These are phyloP conservation scores for Coriaria nepalensis DNA, from an alignment of 306 rosid genomes.

Conservation along the genomic window DNA sequence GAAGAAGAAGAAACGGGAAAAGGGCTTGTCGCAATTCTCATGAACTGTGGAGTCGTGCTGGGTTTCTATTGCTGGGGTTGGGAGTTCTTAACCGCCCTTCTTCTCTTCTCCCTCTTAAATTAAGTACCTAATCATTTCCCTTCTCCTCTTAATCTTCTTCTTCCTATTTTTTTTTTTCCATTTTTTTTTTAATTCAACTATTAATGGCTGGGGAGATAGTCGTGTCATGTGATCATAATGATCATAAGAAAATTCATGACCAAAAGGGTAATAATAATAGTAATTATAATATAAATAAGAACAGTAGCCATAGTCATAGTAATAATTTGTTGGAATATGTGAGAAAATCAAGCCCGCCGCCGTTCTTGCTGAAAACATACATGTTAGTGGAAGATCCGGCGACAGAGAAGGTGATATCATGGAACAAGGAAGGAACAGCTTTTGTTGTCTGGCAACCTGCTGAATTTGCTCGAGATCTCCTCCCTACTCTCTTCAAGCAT, in stretches of 20 bases:
- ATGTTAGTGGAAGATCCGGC: conserved; percentile 73
- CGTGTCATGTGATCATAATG: too few species aligned
- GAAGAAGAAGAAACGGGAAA: conserved; percentile 4
- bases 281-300: too few species aligned
- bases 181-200: too few species aligned
- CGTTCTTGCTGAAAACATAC: conserved; percentile 79
- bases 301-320: not conserved
- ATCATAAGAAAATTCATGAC: too few species aligned
- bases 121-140: too few species aligned
- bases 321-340: conserved; percentile 44
- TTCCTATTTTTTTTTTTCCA: too few species aligned
- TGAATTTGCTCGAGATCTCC: conserved; percentile 87
- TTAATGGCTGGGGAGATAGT: too few species aligned
- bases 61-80: conserved; percentile 99
- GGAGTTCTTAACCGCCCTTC: conserved; percentile 98
- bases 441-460: conserved; percentile 91
- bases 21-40: conserved; percentile 54
- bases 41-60: conserved; percentile 98
- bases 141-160: too few species aligned
- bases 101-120: conserved; percentile 56
- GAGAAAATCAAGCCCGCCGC: conserved; percentile 70
- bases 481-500: conserved; percentile 90
- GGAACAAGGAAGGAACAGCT: conserved; percentile 66
- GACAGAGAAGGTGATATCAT: conserved; percentile 54
- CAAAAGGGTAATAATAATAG: too few species aligned